Evolutionary conservation across 2,329 filamentous ascomycete species (phyloP).

Genomic region (Phyllosticta ampelicida): DNA sequence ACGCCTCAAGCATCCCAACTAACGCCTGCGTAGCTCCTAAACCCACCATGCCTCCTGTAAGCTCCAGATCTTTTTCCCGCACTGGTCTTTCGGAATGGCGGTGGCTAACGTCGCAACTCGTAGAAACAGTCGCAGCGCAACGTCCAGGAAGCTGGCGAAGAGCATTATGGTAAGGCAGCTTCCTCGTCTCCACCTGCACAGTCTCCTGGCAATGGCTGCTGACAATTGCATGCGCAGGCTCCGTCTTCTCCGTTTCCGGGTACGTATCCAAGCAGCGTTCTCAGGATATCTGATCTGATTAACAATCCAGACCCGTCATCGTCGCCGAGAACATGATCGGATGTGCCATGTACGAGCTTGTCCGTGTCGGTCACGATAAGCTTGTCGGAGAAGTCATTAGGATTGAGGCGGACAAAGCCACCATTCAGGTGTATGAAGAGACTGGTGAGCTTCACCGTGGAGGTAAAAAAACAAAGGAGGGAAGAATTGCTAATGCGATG

Average conservation of each 20-base stretch:
- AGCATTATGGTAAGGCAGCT: slow-evolving; percentile 43
- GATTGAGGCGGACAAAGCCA: slow-evolving; percentile 89
- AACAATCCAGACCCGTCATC: slow-evolving; percentile 61
- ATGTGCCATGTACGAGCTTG: slow-evolving; percentile 99
- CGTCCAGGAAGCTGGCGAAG: slow-evolving; percentile 39
- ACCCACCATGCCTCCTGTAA: slow-evolving; percentile 25
- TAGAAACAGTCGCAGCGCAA: slow-evolving; percentile 32
- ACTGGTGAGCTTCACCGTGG: slow-evolving; percentile 56
- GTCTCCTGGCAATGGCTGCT: slow-evolving; percentile 1
- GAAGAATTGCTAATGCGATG: slow-evolving; percentile 8
- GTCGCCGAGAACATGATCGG: slow-evolving; percentile 97
- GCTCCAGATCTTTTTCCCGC: background rate
- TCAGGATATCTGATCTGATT: slow-evolving; percentile 19
- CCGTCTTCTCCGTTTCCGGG: slow-evolving; percentile 62
- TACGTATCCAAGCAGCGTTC: slow-evolving; percentile 24
- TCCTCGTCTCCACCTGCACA: background rate
- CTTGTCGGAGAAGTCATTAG: slow-evolving; percentile 97
- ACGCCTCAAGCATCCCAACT: background rate
- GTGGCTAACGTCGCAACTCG: slow-evolving; percentile 13
- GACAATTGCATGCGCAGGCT: slow-evolving; percentile 29
- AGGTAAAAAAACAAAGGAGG: background rate
- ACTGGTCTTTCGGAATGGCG: background rate
- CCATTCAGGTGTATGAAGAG: slow-evolving; percentile 98
- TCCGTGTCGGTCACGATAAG: slow-evolving; percentile 82
- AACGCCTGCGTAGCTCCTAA: background rate